Evolutionary conservation across 2,329 filamentous ascomycete species (phyloP).

Genomic region (Dothideomycetes sp.): DNA sequence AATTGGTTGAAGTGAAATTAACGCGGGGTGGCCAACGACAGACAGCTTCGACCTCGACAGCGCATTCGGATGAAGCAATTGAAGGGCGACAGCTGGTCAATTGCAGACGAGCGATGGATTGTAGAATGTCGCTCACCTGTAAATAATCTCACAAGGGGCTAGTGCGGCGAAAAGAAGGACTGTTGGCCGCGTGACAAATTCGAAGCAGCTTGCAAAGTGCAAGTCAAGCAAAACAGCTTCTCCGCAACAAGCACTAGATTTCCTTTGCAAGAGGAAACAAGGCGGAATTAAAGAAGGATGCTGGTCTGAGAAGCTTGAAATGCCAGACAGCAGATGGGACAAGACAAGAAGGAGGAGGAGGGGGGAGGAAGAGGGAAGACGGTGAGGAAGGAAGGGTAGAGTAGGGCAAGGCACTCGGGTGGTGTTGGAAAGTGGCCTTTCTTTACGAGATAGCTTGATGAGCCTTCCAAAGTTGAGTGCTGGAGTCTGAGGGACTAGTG

Average conservation of each 20-base stretch:
- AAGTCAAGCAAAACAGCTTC: slow-evolving; percentile 1
- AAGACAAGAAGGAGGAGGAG: slow-evolving; percentile 1
- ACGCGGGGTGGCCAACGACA: slow-evolving; percentile 4
- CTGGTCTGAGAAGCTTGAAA: slow-evolving; percentile 11
- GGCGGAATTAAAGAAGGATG: background rate
- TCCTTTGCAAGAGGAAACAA: slow-evolving; percentile 8
- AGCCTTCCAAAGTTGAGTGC: slow-evolving; percentile 7
- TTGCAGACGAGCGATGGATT: background rate
- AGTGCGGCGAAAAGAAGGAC: slow-evolving; percentile 10
- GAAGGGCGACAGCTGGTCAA: background rate
- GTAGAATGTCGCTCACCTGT: slow-evolving; percentile 3
- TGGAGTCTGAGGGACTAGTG: slow-evolving; percentile 10
- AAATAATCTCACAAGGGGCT: slow-evolving; percentile 10
- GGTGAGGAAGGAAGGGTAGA: too few relatives aligned
- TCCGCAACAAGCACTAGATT: slow-evolving; percentile 9
- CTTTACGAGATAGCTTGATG: slow-evolving; percentile 13
- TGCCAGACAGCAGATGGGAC: slow-evolving; percentile 10
- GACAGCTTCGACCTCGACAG: slow-evolving; percentile 9
- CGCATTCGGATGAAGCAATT: background rate
- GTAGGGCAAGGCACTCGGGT: too few relatives aligned
- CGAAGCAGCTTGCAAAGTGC: slow-evolving; percentile 12
- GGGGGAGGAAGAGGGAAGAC: background rate
- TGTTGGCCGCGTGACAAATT: slow-evolving; percentile 14
- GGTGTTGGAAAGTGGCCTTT: slow-evolving; percentile 13
- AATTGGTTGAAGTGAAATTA: slow-evolving; percentile 9